These are phyloP conservation scores for Blumeria graminis DNA, from an alignment of 2,329 filamentous ascomycete genomes.

Conservation along the genomic window DNA sequence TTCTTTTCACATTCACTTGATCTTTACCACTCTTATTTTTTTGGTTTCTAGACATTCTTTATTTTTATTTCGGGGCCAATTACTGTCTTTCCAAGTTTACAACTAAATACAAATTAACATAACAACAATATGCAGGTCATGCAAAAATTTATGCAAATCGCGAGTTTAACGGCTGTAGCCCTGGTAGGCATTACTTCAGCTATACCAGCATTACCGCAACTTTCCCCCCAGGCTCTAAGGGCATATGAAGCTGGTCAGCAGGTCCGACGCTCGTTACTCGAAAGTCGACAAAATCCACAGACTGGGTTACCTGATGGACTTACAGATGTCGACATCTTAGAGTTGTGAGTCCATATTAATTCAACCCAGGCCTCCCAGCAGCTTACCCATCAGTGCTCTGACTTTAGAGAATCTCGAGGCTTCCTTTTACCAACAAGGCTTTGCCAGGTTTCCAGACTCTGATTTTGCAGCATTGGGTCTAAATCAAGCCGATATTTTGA, in stretches of 20 bases:
- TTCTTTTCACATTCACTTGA: too few species aligned
- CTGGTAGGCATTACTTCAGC: background rate
- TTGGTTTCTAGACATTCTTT: too few species aligned
- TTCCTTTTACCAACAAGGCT: slow-evolving; percentile 47
- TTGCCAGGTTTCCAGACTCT: slow-evolving; percentile 36
- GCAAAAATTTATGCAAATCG: too few species aligned
- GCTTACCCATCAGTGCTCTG: slow-evolving; percentile 27
- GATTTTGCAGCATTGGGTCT: slow-evolving; percentile 42
- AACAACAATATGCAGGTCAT: too few species aligned
- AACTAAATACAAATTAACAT: too few species aligned
- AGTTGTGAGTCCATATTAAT: slow-evolving; percentile 21
- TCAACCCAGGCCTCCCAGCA: background rate
- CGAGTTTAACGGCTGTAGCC: too few species aligned
- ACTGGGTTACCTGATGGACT: slow-evolving; percentile 17
- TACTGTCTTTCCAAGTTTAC: too few species aligned
- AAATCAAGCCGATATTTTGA: slow-evolving; percentile 26
- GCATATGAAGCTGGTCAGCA: slow-evolving; percentile 8
- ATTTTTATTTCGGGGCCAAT: too few species aligned
- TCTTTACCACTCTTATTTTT: too few species aligned
- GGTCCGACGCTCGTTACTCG: slow-evolving; percentile 6
- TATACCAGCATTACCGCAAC: slow-evolving; percentile 12
- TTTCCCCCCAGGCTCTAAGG: slow-evolving; percentile 9
- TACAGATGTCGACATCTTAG: slow-evolving; percentile 25
- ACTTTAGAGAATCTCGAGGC: slow-evolving; percentile 55
- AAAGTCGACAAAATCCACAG: slow-evolving; percentile 11